A percentile compares a stretch with the other conserved stretches of the same genome.
Conservation (phyloP, 495 filamentous ascomycete genomes). For the Jackrogersella minutella region DNA sequence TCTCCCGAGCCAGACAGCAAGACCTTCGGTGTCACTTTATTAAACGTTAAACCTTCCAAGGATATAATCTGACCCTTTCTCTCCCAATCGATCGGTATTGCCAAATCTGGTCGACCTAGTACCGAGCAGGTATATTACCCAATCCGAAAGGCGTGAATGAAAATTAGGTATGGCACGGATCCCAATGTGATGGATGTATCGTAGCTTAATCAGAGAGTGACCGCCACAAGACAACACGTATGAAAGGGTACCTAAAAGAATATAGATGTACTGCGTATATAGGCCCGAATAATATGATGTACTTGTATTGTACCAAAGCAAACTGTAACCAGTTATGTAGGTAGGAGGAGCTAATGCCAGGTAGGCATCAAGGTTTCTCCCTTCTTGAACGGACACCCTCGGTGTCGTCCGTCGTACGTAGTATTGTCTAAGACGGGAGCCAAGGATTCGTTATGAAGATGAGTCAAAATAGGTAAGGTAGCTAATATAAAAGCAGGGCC, state of each 20-base stretch:
- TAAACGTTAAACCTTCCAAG: slow-evolving; percentile 31
- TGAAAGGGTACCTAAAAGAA: slow-evolving; percentile 7
- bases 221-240: slow-evolving; percentile 15
- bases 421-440: slow-evolving; percentile 23
- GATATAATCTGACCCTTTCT: slow-evolving; percentile 20
- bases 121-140: slow-evolving; percentile 23
- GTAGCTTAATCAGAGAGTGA: slow-evolving; percentile 20
- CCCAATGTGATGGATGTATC: slow-evolving; percentile 16
- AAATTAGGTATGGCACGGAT: slow-evolving; percentile 1
- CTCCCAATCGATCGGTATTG: slow-evolving; percentile 24
- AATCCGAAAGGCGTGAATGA: slow-evolving; percentile 16
- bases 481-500: slow-evolving; percentile 35
- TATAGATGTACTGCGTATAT: slow-evolving; percentile 22
- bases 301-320: slow-evolving; percentile 25
- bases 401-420: slow-evolving; percentile 24
- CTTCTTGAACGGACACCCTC: slow-evolving; percentile 17
- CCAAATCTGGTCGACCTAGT: slow-evolving; percentile 19
- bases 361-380: slow-evolving; percentile 20
- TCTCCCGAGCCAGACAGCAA: slow-evolving; percentile 35
- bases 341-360: slow-evolving; percentile 34
- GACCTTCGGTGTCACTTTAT: slow-evolving; percentile 34
- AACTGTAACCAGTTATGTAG: slow-evolving; percentile 8
- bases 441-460: slow-evolving; percentile 30
- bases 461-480: slow-evolving; percentile 31
- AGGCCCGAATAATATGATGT: slow-evolving; percentile 34